phyloP scores from a whole-genome alignment of 352 stramenopile genomes.

The Phytophthora tubulina region DNA sequence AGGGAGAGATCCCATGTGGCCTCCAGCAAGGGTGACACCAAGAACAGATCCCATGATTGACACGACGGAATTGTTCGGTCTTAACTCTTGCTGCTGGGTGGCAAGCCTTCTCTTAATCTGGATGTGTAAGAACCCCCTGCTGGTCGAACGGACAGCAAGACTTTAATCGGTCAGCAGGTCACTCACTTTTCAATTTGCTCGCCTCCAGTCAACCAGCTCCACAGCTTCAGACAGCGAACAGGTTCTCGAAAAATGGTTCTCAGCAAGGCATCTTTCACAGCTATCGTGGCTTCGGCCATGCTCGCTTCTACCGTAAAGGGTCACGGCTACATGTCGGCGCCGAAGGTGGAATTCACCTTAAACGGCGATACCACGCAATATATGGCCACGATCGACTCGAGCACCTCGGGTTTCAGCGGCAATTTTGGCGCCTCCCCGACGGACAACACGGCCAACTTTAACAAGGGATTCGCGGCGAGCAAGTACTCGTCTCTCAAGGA shows the following conservation, averaged over 20 bases:
- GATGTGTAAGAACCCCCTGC: conserved; percentile 7
- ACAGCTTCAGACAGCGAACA: conserved; percentile 26
- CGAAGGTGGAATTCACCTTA: conserved; percentile 38
- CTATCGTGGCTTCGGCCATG: conserved; percentile 26
- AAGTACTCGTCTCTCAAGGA: conserved; percentile 37
- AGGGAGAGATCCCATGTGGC: conserved; percentile 18
- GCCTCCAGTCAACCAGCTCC: conserved; percentile 15
- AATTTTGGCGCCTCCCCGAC: conserved; percentile 17
- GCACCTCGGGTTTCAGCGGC: conserved; percentile 37
- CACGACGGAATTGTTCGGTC: conserved; percentile 5
- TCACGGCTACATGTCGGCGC: conserved; percentile 38
- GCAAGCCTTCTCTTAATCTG: conserved; percentile 13
- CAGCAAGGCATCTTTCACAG: conserved; percentile 22
- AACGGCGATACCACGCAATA: conserved; percentile 38
- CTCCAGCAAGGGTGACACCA: conserved; percentile 3
- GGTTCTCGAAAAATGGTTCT: conserved; percentile 34
- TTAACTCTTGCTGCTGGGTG: conserved; percentile 4
- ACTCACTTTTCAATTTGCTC: conserved; percentile 37
- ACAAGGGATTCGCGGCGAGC: conserved; percentile 31
- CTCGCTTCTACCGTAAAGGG: conserved; percentile 32
- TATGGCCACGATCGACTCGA: conserved; percentile 33
- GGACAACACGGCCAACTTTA: conserved; percentile 38
- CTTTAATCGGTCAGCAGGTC: neutral
- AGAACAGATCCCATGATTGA: conserved; percentile 31
- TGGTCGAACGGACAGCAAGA: conserved; percentile 23